These are phyloP conservation scores for Aspergillus terreus DNA, from an alignment of 2,329 filamentous ascomycete species.

Conservation along the genomic window DNA sequence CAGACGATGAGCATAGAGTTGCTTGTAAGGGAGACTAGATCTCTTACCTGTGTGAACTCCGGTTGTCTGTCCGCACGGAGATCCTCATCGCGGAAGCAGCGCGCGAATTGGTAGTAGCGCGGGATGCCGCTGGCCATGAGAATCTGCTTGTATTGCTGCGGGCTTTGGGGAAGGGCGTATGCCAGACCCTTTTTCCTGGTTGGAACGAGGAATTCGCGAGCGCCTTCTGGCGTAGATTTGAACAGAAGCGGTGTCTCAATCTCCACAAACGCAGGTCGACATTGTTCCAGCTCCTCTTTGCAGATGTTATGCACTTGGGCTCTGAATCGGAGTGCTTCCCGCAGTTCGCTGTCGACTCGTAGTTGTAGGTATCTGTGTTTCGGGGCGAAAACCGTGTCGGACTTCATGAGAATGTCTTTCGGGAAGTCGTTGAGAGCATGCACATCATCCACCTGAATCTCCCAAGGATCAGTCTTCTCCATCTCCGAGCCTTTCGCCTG, in stretches of 20 bases:
- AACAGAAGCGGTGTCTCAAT: constrained; percentile 92
- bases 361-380: constrained; percentile 80
- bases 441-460: constrained; percentile 62
- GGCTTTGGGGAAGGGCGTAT: constrained; percentile 92
- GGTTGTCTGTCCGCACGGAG: constrained; percentile 87
- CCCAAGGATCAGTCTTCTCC: constrained; percentile 40
- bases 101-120: constrained; percentile 87
- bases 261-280: constrained; percentile 61
- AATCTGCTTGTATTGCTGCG: constrained; percentile 98
- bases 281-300: constrained; percentile 52
- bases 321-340: constrained; percentile 68
- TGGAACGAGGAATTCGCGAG: constrained; percentile 89
- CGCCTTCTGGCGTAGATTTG: constrained; percentile 95
- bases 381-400: constrained; percentile 69
- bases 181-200: constrained; percentile 71
- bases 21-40: neutral
- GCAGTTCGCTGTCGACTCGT: constrained; percentile 66
- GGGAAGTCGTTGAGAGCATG: constrained; percentile 70
- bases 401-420: constrained; percentile 70
- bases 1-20: neutral
- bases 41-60: constrained; percentile 83
- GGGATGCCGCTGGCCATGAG: constrained; percentile 85
- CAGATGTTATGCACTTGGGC: constrained; percentile 55
- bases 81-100: constrained; percentile 94
- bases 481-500: constrained; percentile 30